phyloP scores from a whole-genome alignment of 306 rosid genomes.

The Pueraria montana region DNA sequence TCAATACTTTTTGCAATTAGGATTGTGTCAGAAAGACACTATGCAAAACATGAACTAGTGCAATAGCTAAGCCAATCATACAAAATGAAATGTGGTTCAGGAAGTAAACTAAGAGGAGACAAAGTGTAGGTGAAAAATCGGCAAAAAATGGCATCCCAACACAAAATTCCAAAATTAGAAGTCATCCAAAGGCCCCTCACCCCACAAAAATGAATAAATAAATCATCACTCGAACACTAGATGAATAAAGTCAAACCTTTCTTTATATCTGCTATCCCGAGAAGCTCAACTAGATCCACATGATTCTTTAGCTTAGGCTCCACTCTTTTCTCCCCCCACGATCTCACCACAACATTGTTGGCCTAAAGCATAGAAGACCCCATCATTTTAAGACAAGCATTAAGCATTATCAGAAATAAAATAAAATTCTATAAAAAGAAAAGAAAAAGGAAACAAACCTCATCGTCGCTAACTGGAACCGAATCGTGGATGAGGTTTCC shows the following conservation, averaged over 20 bases:
- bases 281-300: slow-evolving; percentile 87
- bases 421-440: background rate
- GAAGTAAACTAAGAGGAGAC: background rate
- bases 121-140: background rate
- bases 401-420: background rate
- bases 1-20: background rate
- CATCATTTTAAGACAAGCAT: background rate
- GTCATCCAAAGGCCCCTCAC: background rate
- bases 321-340: slow-evolving; percentile 86
- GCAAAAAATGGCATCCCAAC: background rate
- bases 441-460: slow-evolving; percentile 61
- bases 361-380: slow-evolving; percentile 56
- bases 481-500: slow-evolving; percentile 97
- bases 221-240: background rate
- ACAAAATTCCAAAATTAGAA: background rate
- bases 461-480: slow-evolving; percentile 79
- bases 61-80: slow-evolving; percentile 25
- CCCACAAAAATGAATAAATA: background rate
- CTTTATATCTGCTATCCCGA: slow-evolving; percentile 76
- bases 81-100: background rate
- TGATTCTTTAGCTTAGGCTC: slow-evolving; percentile 92
- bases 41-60: background rate
- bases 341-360: slow-evolving; percentile 76
- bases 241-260: slow-evolving; percentile 60
- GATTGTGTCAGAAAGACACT: slow-evolving; percentile 10